These are phyloP conservation scores for Gastrolobium villosum DNA, from an alignment of 306 rosid species.

Conservation along the genomic window DNA sequence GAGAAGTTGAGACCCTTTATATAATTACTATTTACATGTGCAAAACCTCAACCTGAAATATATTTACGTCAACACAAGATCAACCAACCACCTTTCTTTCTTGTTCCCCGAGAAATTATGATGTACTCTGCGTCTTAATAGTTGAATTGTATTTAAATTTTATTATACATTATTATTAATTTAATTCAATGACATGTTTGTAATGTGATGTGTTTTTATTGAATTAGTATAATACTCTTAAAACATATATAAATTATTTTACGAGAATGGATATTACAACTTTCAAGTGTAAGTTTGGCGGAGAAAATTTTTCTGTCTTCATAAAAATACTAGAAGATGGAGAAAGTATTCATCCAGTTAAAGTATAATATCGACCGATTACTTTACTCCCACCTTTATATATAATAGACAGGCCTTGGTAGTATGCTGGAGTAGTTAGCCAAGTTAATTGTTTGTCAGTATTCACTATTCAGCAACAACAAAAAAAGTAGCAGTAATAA, in stretches of 20 bases:
- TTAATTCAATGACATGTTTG: neutral
- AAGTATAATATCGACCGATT: neutral
- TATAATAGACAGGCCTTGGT: neutral
- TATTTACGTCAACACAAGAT: constrained; percentile 25
- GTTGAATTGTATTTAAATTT: neutral
- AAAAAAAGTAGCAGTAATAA: neutral
- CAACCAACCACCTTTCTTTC: constrained; percentile 2
- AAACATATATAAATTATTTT: no score
- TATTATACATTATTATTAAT: neutral
- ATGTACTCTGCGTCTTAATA: neutral
- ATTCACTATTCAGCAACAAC: neutral
- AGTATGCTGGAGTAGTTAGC: constrained; percentile 5
- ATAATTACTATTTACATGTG: constrained; percentile 8
- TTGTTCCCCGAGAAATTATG: neutral
- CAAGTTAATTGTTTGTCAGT: constrained; percentile 4
- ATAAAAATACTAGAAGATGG: neutral
- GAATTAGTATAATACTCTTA: neutral
- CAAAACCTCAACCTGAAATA: constrained; percentile 16
- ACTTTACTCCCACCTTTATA: neutral
- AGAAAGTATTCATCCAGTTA: neutral
- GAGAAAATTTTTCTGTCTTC: neutral
- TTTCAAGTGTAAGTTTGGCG: neutral
- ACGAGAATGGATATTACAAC: neutral
- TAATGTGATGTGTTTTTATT: neutral
- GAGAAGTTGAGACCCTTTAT: no score